Conservation (phyloP, 2,329 filamentous ascomycete genomes). For the Nectriaceae sp. region DNA sequence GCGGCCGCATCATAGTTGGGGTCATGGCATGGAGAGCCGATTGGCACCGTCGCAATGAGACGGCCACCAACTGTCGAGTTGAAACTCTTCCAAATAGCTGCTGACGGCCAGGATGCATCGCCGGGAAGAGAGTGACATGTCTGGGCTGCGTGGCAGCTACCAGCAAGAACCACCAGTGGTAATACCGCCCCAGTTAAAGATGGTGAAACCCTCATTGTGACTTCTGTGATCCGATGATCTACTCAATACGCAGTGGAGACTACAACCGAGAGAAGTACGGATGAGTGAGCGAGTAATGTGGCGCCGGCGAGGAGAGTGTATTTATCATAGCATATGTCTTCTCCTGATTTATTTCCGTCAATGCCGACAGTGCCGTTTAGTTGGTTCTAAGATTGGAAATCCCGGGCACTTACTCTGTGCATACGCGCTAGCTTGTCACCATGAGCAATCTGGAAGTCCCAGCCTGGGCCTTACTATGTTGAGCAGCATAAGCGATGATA, state of each 20-base stretch:
- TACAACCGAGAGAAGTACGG: background rate
- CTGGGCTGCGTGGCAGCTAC: conserved; percentile 2
- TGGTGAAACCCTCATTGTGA: conserved; percentile 17
- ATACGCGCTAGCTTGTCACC: too few relatives aligned
- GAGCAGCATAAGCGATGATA: background rate
- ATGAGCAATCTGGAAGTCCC: background rate
- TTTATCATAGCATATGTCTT: conserved; percentile 1
- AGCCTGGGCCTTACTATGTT: background rate
- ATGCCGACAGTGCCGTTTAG: background rate
- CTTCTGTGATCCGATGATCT: background rate
- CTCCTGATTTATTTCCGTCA: background rate
- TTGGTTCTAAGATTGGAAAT: background rate
- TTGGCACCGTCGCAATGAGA: conserved; percentile 52
- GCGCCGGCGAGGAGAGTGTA: background rate
- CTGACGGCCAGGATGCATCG: conserved; percentile 54
- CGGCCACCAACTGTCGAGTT: conserved; percentile 41
- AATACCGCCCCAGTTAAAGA: conserved; percentile 12
- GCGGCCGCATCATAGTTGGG: conserved; percentile 45
- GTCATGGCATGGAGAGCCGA: conserved; percentile 53
- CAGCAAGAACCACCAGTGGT: conserved; percentile 13
- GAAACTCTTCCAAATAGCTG: conserved; percentile 14
- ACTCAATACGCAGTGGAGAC: background rate
- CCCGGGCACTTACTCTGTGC: too few relatives aligned
- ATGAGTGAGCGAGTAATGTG: background rate
- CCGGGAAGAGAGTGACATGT: conserved; percentile 51